Conservation (phyloP, 345 rosid species). For the Murraya koenigii region DNA sequence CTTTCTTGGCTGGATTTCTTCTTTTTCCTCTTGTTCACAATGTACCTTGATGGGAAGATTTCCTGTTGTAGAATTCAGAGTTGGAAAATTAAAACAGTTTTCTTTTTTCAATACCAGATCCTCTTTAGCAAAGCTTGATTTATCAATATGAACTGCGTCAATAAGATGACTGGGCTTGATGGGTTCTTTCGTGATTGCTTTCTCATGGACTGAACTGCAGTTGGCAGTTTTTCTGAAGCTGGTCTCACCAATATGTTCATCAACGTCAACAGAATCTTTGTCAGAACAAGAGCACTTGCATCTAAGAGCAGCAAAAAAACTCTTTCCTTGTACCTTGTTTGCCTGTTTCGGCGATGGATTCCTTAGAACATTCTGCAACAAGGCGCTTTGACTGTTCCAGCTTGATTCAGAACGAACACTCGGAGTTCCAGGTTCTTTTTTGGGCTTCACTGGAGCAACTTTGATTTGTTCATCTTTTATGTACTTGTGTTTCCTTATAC, state of each 20-base stretch:
- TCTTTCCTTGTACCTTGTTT: constrained; percentile 34
- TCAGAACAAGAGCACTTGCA: constrained; percentile 66
- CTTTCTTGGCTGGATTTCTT: constrained; percentile 31
- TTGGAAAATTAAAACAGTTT: constrained; percentile 35
- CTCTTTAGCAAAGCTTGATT: constrained; percentile 8
- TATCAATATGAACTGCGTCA: constrained; percentile 12
- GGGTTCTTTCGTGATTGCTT: constrained; percentile 10
- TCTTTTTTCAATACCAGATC: constrained; percentile 24
- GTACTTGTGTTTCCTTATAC: constrained; percentile 14
- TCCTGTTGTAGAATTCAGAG: constrained; percentile 3
- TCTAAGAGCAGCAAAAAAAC: constrained; percentile 52
- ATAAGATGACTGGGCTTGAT: background rate
- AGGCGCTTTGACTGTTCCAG: constrained; percentile 57
- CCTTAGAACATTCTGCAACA: constrained; percentile 28
- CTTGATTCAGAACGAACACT: constrained; percentile 55
- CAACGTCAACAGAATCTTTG: constrained; percentile 49
- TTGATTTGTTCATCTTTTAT: constrained; percentile 13
- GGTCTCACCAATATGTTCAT: constrained; percentile 37
- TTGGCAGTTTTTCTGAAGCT: constrained; percentile 35
- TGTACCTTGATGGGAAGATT: constrained; percentile 20
- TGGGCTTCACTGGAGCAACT: constrained; percentile 24
- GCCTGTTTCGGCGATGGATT: constrained; percentile 18
- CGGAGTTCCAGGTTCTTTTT: constrained; percentile 39
- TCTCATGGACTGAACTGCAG: constrained; percentile 22
- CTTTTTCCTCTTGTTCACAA: constrained; percentile 20